phyloP scores from a whole-genome alignment of 2,329 filamentous ascomycete genomes.

The Hypoxylon sp. region DNA sequence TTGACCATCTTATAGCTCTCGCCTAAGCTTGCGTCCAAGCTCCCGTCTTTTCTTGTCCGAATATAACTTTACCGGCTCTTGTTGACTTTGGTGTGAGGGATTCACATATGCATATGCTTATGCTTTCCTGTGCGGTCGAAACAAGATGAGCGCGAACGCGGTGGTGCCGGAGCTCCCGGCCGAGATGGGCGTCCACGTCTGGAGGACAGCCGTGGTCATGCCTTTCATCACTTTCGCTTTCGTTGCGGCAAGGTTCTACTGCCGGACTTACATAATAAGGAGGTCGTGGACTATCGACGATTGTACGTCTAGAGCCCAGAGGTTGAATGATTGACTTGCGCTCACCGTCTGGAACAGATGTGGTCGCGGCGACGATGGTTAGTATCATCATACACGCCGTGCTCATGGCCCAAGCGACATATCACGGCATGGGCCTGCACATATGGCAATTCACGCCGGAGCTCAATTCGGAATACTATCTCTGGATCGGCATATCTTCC shows the following conservation, averaged over 20 bases:
- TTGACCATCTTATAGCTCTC: conserved; percentile 12
- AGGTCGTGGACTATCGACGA: conserved; percentile 45
- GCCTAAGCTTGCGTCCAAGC: background rate
- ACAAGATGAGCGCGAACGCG: conserved; percentile 34
- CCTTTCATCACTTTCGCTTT: conserved; percentile 49
- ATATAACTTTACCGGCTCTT: background rate
- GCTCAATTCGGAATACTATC: conserved; percentile 49
- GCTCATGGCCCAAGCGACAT: conserved; percentile 48
- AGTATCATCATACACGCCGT: conserved; percentile 45
- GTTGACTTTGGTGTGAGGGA: background rate
- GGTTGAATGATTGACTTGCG: background rate
- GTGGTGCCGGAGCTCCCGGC: conserved; percentile 44
- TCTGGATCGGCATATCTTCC: conserved; percentile 51
- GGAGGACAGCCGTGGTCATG: conserved; percentile 47
- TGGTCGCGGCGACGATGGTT: conserved; percentile 48
- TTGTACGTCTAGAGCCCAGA: conserved; percentile 42
- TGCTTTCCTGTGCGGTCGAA: background rate
- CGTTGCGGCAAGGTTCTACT: conserved; percentile 48
- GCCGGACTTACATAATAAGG: conserved; percentile 42
- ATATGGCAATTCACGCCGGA: conserved; percentile 51
- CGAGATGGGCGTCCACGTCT: conserved; percentile 49
- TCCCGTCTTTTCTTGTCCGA: background rate
- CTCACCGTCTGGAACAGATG: conserved; percentile 42
- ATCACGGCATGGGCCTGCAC: conserved; percentile 51
- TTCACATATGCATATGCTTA: conserved; percentile 4